These are phyloP conservation scores for Fagopyrum tataricum DNA, from an alignment of 148 eudicot genomes.

Conservation along the genomic window DNA sequence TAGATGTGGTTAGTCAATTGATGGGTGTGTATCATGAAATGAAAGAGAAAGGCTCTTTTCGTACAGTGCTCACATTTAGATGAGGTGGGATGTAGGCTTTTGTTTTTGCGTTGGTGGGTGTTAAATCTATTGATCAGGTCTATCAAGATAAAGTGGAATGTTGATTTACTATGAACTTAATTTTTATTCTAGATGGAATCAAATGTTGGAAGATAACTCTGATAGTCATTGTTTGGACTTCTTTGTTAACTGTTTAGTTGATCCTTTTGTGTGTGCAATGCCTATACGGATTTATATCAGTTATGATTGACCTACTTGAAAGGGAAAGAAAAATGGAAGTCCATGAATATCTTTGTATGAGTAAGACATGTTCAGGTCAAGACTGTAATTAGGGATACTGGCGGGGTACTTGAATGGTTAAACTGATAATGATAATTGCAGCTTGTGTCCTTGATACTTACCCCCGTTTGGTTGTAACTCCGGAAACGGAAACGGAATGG, in stretches of 20 bases:
- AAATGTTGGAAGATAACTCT: not conserved
- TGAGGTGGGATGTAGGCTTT: not conserved
- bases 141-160: not conserved
- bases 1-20: not conserved
- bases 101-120: not conserved
- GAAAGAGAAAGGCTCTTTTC: not conserved
- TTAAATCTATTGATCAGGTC: not conserved
- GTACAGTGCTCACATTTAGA: not conserved
- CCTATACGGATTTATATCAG: not conserved
- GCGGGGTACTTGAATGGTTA: not conserved
- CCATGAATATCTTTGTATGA: constrained; percentile 8
- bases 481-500: too few relatives aligned
- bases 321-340: not conserved
- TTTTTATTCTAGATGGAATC: not conserved
- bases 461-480: too few relatives aligned
- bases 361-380: not conserved
- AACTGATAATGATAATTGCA: not conserved
- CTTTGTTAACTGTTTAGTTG: not conserved
- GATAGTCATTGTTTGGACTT: not conserved
- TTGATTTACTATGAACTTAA: not conserved
- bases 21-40: not conserved
- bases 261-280: not conserved
- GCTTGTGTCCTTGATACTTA: not conserved
- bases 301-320: not conserved
- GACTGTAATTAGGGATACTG: not conserved